These are phyloP conservation scores for Quercus rubra DNA, from an alignment of 306 rosid genomes.

Conservation along the genomic window DNA sequence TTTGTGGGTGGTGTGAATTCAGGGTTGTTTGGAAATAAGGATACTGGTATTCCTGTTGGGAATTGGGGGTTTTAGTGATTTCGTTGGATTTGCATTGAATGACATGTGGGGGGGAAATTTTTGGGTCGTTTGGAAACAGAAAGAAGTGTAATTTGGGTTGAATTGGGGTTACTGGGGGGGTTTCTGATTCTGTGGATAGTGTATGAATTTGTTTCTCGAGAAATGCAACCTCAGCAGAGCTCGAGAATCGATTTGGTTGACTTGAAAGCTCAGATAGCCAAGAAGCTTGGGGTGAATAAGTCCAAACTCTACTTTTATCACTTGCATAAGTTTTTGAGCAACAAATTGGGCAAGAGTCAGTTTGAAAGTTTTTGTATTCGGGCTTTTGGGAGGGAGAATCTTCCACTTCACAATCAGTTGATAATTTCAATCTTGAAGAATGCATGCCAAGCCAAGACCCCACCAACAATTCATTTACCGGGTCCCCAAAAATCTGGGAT, in stretches of 20 bases:
- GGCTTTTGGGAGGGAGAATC: slow-evolving; percentile 78
- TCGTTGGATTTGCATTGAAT: slow-evolving; percentile 27
- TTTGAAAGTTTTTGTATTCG: slow-evolving; percentile 71
- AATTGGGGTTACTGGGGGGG: slow-evolving; percentile 41
- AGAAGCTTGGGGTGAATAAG: slow-evolving; percentile 79
- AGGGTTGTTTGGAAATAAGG: slow-evolving; percentile 32
- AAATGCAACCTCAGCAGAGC: slow-evolving; percentile 92
- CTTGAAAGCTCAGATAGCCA: slow-evolving; percentile 69
- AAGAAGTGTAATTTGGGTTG: slow-evolving; percentile 41
- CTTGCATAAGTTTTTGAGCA: slow-evolving; percentile 75
- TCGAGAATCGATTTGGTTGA: slow-evolving; percentile 94
- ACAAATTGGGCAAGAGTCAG: slow-evolving; percentile 82
- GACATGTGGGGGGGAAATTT: slow-evolving; percentile 50
- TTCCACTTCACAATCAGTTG: slow-evolving; percentile 81
- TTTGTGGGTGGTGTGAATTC: slow-evolving; percentile 38
- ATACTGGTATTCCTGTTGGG: slow-evolving; percentile 27
- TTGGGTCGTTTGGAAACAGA: slow-evolving; percentile 49
- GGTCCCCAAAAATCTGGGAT: slow-evolving; percentile 51
- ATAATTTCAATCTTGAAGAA: slow-evolving; percentile 82
- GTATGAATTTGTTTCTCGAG: slow-evolving; percentile 72
- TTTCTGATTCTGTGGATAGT: slow-evolving; percentile 52
- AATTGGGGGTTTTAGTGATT: slow-evolving; percentile 39
- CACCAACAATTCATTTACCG: slow-evolving; percentile 52
- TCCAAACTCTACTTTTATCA: slow-evolving; percentile 66
- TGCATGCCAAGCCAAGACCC: slow-evolving; percentile 85